Evolutionary conservation across 202 grass and related monocot species (phyloP), one percentile per base, ranked within the genome.

Genomic region (Zizania palustris): DNA sequence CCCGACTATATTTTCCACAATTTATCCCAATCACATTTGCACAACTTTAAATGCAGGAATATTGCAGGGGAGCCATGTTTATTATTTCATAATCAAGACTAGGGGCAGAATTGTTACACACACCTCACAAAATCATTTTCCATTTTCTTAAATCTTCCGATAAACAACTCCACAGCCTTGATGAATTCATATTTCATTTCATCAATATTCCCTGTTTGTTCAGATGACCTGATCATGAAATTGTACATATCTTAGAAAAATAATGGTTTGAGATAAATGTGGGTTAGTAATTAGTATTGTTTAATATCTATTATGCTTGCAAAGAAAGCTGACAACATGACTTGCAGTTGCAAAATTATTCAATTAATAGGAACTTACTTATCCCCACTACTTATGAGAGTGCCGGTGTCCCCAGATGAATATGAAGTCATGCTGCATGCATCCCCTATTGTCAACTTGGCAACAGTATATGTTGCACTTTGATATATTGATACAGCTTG

Each of bases 101-200:
- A 19, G 65, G 18, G 61, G 68, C 36, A 44, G 4, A 81, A 71
- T 74, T 16, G 34, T 45, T 22, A 39, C 20, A 43, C 12, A 13
- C 92, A 99, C 96, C 96, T 91, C 73, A 75, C 59, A 72, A 96
- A 93, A 72, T 92, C 87, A 62, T 67, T 88, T 79, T 96, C 89
- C 75, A 96, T 83, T 71, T 93, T 91, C 66, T 66, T 85, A 72
- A 87, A 87, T 90, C 81, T 89, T 84, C 83, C 87, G 89, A 83
- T 71, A 77, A 90, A 99, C 79, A 90, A 78, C 79, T 96, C 92
- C 12, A 90, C 77, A 9, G 76, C 82, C 69, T 90, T 90, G 55
- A 87, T 82, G 70, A 90, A 84, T 79, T 61, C 83, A 11, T 60
- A 71, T 77, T 87, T 83, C 13, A 82, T 85, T 85, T 90, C 85